Conservation (phyloP, 2,329 filamentous ascomycete genomes). For the Dactylellina haptotyla region DNA sequence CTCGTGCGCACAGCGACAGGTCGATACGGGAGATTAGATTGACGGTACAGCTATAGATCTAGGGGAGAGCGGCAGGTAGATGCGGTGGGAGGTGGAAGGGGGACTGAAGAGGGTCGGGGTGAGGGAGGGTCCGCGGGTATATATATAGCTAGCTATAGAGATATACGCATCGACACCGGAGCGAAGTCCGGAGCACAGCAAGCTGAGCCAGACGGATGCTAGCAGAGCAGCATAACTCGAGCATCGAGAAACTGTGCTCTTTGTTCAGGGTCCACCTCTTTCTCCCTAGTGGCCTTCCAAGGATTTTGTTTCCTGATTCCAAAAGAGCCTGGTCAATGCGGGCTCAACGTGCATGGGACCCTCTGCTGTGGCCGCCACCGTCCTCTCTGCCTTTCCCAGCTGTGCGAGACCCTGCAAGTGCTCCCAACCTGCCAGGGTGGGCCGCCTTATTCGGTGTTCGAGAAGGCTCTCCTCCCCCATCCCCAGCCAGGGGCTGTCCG, state of each 20-base stretch:
- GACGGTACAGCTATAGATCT: no score
- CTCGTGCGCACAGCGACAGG: no score
- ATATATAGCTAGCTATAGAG: neutral
- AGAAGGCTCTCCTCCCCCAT: neutral
- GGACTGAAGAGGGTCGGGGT: neutral
- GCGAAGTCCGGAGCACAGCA: neutral
- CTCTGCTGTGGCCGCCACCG: neutral
- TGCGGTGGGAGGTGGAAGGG: neutral
- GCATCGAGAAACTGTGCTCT: neutral
- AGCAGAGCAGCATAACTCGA: neutral
- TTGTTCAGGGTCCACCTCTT: slow-evolving; percentile 10
- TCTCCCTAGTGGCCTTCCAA: neutral
- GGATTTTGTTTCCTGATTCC: neutral
- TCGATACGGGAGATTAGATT: no score
- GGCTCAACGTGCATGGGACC: neutral
- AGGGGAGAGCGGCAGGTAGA: no score
- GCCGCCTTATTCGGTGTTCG: neutral
- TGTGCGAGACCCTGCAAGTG: no score
- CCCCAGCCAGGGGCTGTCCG: neutral
- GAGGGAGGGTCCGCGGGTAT: neutral
- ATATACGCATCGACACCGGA: neutral
- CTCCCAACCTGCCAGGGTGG: neutral
- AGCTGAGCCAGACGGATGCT: no score
- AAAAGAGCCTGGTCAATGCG: slow-evolving; percentile 2
- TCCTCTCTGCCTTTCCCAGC: no score